Evolutionary conservation across 306 rosid genomes (phyloP).

Genomic region (Acacia melanoxylon): DNA sequence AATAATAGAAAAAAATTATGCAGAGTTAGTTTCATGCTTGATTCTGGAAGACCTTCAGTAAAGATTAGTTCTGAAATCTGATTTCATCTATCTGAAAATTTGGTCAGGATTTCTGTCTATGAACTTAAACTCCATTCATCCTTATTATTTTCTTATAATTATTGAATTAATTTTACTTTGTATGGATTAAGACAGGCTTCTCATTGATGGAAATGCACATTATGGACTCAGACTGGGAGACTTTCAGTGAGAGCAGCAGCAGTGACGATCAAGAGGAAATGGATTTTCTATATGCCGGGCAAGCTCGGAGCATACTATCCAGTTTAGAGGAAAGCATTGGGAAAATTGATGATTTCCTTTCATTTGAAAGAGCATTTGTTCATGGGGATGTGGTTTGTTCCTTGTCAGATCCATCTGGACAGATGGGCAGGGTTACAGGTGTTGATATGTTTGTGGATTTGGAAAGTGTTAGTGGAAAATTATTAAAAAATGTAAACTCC

Average conservation of each 20-base stretch:
- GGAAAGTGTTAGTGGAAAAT: slow-evolving; percentile 65
- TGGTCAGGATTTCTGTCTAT: slow-evolving; percentile 30
- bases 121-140: slow-evolving; percentile 24
- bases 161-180: slow-evolving; percentile 13
- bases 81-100: slow-evolving; percentile 32
- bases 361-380: slow-evolving; percentile 74
- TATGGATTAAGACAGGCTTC: slow-evolving; percentile 47
- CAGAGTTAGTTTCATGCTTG: slow-evolving; percentile 12
- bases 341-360: slow-evolving; percentile 87
- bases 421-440: slow-evolving; percentile 81
- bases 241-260: slow-evolving; percentile 74
- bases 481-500: slow-evolving; percentile 63
- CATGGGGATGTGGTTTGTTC: slow-evolving; percentile 81
- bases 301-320: slow-evolving; percentile 82
- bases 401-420: slow-evolving; percentile 73
- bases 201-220: slow-evolving; percentile 58
- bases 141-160: slow-evolving; percentile 25
- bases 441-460: slow-evolving; percentile 74
- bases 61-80: slow-evolving; percentile 30
- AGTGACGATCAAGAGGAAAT: slow-evolving; percentile 78
- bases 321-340: slow-evolving; percentile 92
- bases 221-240: slow-evolving; percentile 85
- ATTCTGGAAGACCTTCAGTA: slow-evolving; percentile 17
- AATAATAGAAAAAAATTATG: background rate
- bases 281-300: slow-evolving; percentile 65